phyloP scores from a whole-genome alignment of 352 stramenopile species.

The Pythium biforme region DNA sequence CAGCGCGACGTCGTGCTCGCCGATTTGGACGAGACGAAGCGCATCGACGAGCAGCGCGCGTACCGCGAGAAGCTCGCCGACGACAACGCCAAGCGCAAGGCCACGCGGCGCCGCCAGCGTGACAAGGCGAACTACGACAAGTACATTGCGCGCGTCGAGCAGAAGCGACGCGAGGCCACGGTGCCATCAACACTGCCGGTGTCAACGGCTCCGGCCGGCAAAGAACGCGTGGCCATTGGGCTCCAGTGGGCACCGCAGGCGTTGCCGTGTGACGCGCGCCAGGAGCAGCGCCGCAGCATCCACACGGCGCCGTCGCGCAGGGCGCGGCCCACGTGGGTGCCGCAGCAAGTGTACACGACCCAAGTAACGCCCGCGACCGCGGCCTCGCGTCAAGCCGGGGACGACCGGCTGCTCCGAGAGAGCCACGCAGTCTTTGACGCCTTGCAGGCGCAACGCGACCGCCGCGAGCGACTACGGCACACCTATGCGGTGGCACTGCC shows the following conservation, averaged over 20 bases:
- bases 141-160: constrained; percentile 30
- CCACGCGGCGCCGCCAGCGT: constrained; percentile 33
- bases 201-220: too few species aligned
- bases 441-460: constrained; percentile 8
- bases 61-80: constrained; percentile 44
- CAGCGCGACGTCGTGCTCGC: constrained; percentile 32
- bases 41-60: constrained; percentile 50
- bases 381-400: constrained; percentile 4
- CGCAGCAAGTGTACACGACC: constrained; percentile 21
- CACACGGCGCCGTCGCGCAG: constrained; percentile 12
- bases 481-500: constrained; percentile 8
- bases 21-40: constrained; percentile 35
- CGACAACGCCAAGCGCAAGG: constrained; percentile 46
- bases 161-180: constrained; percentile 30
- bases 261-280: background rate
- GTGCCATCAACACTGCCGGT: too few species aligned
- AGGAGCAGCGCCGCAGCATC: background rate
- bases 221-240: too few species aligned
- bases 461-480: constrained; percentile 4
- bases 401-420: constrained; percentile 25
- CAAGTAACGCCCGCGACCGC: constrained; percentile 10
- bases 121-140: constrained; percentile 34
- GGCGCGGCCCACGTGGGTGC: constrained; percentile 23
- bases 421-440: constrained; percentile 24
- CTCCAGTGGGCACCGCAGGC: constrained; percentile 9